Percentiles rank a stretch among this genome's conserved stretches.
These are phyloP conservation scores for Chalaropsis ovoidea DNA, from an alignment of 2,329 filamentous ascomycete species.

Conservation along the genomic window DNA sequence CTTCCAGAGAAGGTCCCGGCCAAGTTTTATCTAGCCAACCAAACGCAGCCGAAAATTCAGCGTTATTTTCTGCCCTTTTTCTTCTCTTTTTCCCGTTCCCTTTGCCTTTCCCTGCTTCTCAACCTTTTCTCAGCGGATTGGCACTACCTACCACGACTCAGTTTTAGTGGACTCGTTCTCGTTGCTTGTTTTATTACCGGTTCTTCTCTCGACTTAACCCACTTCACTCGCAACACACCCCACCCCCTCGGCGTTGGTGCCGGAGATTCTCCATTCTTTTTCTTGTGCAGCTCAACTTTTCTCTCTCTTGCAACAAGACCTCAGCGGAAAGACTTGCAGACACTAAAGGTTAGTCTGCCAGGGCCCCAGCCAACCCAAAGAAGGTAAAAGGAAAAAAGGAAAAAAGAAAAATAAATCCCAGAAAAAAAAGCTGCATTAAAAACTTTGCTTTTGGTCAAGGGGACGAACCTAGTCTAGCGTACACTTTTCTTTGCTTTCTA, in stretches of 20 bases:
- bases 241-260: slow-evolving; percentile 9
- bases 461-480: slow-evolving; percentile 8
- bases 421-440: slow-evolving; percentile 15
- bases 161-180: slow-evolving; percentile 11
- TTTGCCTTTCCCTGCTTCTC: not conserved
- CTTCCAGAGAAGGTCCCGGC: not conserved
- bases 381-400: not conserved
- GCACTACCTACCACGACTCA: slow-evolving; percentile 7
- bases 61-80: slow-evolving; percentile 3
- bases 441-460: slow-evolving; percentile 15
- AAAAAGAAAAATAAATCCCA: slow-evolving; percentile 8
- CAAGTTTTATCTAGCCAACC: slow-evolving; percentile 2
- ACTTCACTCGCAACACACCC: slow-evolving; percentile 6
- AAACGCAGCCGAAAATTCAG: not conserved
- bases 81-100: not conserved
- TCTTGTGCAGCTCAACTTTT: slow-evolving; percentile 12
- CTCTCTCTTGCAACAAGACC: not conserved
- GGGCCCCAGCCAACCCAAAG: slow-evolving; percentile 14
- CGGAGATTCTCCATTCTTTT: slow-evolving; percentile 13
- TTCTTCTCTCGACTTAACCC: slow-evolving; percentile 14
- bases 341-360: slow-evolving; percentile 5
- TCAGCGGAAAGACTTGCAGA: not conserved
- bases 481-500: slow-evolving; percentile 14
- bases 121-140: slow-evolving; percentile 12
- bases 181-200: slow-evolving; percentile 4